Base-by-base conservation (phyloP, 192 early-diverging fungal genomes). In the Rhizoclosmatium globosum region DNA sequence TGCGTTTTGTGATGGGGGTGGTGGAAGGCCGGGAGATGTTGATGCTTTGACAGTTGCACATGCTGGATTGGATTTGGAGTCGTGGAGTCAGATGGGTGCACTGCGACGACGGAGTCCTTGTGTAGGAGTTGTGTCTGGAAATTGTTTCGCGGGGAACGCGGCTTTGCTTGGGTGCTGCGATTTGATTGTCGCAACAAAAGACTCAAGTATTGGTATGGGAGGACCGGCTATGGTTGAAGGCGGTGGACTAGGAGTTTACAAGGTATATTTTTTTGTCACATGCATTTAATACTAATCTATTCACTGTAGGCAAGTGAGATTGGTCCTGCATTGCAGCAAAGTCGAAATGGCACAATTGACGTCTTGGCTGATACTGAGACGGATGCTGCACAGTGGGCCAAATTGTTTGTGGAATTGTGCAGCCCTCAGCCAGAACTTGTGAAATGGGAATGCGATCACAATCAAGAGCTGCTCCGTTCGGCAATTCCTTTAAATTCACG, bases 171-270 rank as follows among this genome's bases (percentile, higher is more conserved):
- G n/a, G n/a, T n/a, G n/a, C n/a, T n/a, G n/a, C n/a, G n/a, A n/a
- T n/a, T n/a, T n/a, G n/a, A n/a, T n/a, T n/a, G n/a, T n/a, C n/a
- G n/a, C n/a, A n/a, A n/a, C n/a, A n/a, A n/a, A n/a, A n/a, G n/a
- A n/a, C n/a, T n/a, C n/a, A n/a, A n/a, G n/a, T n/a, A n/a, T n/a
- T n/a, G n/a, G n/a, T n/a, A n/a, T n/a, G n/a, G n/a, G n/a, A n/a
- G n/a, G n/a, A n/a, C 79, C 79, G 4, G 78, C 79, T 2, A 80
- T 80, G 79, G 68, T 80, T 38, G 79, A 80, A 64, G 79, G 79
- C 59, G 79, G 79, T 21, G 79, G 79, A 4, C 41, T 80, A 38
- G 79, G 79, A 38, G 42, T 38, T 2, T 59, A 76, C 4, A 80
- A 81, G 38, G 62, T 64, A 19, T 9, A 6, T 64, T 31, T 9